These are phyloP conservation scores for Brachypodium distachyon DNA, from an alignment of 202 grass and related monocot genomes.

Conservation along the genomic window DNA sequence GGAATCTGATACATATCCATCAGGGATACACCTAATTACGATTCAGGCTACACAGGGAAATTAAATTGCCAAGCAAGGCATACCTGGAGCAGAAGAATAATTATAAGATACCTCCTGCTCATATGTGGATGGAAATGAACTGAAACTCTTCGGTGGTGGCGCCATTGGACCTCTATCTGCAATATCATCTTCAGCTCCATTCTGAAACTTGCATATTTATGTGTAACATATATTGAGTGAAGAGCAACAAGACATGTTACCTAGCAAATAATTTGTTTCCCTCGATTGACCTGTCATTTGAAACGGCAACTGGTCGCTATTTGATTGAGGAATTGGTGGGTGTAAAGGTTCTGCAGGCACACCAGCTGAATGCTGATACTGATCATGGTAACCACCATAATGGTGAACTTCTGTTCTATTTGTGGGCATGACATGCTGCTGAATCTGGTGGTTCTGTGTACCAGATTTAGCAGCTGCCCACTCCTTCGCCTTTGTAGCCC, in stretches of 20 bases:
- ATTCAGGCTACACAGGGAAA: slow-evolving; percentile 21
- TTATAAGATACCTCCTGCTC: slow-evolving; percentile 75
- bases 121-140: slow-evolving; percentile 53
- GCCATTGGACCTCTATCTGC: slow-evolving; percentile 47
- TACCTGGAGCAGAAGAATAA: slow-evolving; percentile 80
- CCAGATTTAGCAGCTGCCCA: slow-evolving; percentile 71
- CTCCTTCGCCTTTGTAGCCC: slow-evolving; percentile 78
- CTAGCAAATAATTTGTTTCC: slow-evolving; percentile 48
- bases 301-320: slow-evolving; percentile 37
- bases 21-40: slow-evolving; percentile 9
- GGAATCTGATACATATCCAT: slow-evolving; percentile 25
- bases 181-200: slow-evolving; percentile 44
- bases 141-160: slow-evolving; percentile 33
- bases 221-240: slow-evolving; percentile 25
- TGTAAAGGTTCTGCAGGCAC: slow-evolving; percentile 26
- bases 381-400: slow-evolving; percentile 38
- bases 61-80: slow-evolving; percentile 41
- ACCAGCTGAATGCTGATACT: slow-evolving; percentile 39
- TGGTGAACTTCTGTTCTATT: slow-evolving; percentile 47
- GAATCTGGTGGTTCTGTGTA: slow-evolving; percentile 39
- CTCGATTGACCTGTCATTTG: slow-evolving; percentile 41
- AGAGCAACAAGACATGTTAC: slow-evolving; percentile 37
- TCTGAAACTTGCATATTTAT: slow-evolving; percentile 33
- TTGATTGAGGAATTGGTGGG: slow-evolving; percentile 40
- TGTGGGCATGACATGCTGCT: slow-evolving; percentile 31